Percentiles rank a stretch among this genome's conserved stretches.
Evolutionary conservation across 163 green algal species (phyloP).

Genomic region (Scenedesmus sp.): DNA sequence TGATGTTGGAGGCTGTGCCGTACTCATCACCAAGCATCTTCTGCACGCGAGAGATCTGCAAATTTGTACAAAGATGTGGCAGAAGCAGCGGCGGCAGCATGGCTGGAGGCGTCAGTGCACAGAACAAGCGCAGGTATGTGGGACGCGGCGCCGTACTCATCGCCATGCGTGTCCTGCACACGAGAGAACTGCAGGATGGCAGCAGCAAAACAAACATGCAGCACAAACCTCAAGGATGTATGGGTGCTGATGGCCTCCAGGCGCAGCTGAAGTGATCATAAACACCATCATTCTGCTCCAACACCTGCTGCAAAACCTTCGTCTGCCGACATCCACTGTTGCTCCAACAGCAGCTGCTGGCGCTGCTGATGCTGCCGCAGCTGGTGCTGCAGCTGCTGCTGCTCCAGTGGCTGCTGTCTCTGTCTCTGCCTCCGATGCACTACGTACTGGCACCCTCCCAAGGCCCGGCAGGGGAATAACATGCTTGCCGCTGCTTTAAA

Average conservation of each 20-base stretch:
- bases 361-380: slow-evolving; percentile 3
- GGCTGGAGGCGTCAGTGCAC: neutral
- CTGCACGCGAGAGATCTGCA: slow-evolving; percentile 90
- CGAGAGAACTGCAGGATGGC: too few relatives aligned
- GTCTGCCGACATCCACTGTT: neutral
- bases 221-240: too few relatives aligned
- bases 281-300: too few relatives aligned
- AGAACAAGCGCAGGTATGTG: neutral
- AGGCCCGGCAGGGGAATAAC: too few relatives aligned
- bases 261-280: too few relatives aligned
- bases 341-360: neutral
- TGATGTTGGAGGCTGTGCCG: slow-evolving; percentile 99
- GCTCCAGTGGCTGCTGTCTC: neutral
- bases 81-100: slow-evolving; percentile 10
- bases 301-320: too few relatives aligned
- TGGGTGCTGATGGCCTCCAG: too few relatives aligned
- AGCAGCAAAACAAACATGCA: too few relatives aligned
- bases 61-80: neutral
- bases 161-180: too few relatives aligned
- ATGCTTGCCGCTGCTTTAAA: neutral
- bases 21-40: slow-evolving; percentile 99
- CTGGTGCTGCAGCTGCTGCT: neutral
- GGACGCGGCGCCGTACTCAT: too few relatives aligned
- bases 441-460: neutral
- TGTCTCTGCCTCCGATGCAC: neutral